These are phyloP conservation scores for Perkinsus olseni DNA, from an alignment of 169 alveolate species.

Conservation along the genomic window DNA sequence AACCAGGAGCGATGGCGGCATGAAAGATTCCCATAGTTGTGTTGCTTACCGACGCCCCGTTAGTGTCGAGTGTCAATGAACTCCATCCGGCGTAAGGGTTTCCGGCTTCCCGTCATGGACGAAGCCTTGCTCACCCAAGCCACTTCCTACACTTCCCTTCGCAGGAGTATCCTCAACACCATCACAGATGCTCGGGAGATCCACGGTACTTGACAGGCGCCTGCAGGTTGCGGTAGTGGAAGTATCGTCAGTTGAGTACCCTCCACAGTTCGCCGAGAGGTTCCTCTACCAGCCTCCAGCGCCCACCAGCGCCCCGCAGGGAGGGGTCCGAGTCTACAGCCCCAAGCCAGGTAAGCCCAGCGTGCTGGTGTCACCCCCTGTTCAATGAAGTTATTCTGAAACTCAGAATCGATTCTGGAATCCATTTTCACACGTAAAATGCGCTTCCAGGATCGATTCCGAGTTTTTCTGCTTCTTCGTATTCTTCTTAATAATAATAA, in stretches of 20 bases:
- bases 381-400: too few relatives aligned
- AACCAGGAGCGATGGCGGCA: neutral
- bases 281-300: neutral
- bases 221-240: neutral
- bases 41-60: too few relatives aligned
- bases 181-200: neutral
- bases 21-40: neutral
- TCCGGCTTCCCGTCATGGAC: too few relatives aligned
- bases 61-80: too few relatives aligned
- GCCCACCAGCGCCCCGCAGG: neutral
- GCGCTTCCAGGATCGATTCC: too few relatives aligned
- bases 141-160: neutral
- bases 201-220: neutral
- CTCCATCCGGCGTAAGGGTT: too few relatives aligned
- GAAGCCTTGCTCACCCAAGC: neutral
- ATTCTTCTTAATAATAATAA: too few relatives aligned
- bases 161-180: neutral
- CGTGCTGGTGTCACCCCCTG: too few relatives aligned
- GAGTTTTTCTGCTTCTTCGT: too few relatives aligned
- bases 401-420: too few relatives aligned
- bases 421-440: too few relatives aligned
- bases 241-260: neutral
- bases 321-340: neutral
- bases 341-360: neutral
- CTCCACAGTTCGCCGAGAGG: neutral